These are phyloP conservation scores for Sphaerosporella brunnea DNA, from an alignment of 495 filamentous ascomycete genomes.

Conservation along the genomic window DNA sequence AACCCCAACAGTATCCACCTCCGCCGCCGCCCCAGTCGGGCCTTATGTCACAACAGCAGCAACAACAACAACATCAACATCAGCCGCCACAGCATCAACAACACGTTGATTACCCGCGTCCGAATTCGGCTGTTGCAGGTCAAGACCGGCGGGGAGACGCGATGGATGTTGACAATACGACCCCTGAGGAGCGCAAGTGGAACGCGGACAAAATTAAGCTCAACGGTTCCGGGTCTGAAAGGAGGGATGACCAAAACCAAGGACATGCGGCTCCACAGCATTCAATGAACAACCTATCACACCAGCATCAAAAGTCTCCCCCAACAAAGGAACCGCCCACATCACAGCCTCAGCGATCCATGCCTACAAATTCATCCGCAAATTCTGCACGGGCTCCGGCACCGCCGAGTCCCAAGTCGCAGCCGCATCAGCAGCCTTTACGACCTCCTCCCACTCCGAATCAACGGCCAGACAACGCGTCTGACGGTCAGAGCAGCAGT, in stretches of 20 bases:
- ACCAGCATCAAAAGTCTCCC: conserved; percentile 6
- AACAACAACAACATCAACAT: neutral
- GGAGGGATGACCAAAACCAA: conserved; percentile 29
- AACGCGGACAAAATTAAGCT: conserved; percentile 29
- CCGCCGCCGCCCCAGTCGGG: neutral
- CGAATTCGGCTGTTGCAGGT: conserved; percentile 5
- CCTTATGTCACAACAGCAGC: neutral
- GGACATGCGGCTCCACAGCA: conserved; percentile 24
- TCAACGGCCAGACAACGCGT: conserved; percentile 5
- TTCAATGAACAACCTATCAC: conserved; percentile 12
- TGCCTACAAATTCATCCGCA: neutral
- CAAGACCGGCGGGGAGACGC: conserved; percentile 17
- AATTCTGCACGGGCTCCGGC: neutral
- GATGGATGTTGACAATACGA: conserved; percentile 22
- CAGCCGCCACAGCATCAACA: conserved; percentile 9
- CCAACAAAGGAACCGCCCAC: conserved; percentile 5
- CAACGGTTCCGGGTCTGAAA: conserved; percentile 29
- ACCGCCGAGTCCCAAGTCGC: conserved; percentile 6
- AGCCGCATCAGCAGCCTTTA: conserved; percentile 11
- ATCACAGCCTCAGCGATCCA: conserved; percentile 7
- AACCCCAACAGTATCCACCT: conserved; percentile 12
- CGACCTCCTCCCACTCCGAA: conserved; percentile 23
- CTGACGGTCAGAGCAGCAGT: conserved; percentile 17
- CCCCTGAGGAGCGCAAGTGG: conserved; percentile 20
- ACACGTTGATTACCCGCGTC: no score